These are phyloP conservation scores for Penicillium pulvis DNA, from an alignment of 495 filamentous ascomycete genomes.

Conservation along the genomic window DNA sequence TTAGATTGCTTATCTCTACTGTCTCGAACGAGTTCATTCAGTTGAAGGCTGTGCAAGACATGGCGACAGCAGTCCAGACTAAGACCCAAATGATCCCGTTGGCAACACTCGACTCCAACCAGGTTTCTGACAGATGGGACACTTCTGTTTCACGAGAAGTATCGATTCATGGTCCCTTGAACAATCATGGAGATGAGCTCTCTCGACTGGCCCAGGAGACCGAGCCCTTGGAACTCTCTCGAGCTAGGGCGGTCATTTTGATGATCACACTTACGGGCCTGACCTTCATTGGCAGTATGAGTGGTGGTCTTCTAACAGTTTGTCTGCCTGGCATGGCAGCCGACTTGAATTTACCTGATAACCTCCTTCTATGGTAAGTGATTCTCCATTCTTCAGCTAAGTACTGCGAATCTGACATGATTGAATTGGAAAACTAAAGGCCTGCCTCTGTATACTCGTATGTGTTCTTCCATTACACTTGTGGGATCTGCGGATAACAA, in stretches of 20 bases:
- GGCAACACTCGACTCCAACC: not conserved
- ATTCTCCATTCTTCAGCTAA: too few relatives aligned
- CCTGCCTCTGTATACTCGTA: constrained; percentile 29
- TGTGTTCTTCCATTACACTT: constrained; percentile 4
- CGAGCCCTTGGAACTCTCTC: constrained; percentile 10
- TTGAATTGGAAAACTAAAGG: constrained; percentile 6
- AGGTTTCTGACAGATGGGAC: not conserved
- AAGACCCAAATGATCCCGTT: not conserved
- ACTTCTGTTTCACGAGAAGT: not conserved
- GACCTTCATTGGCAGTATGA: constrained; percentile 28
- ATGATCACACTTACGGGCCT: constrained; percentile 23
- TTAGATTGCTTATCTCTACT: too few relatives aligned
- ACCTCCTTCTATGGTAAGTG: constrained; percentile 24
- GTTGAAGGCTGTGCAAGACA: not conserved
- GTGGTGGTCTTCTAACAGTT: constrained; percentile 23
- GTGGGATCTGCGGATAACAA: not conserved
- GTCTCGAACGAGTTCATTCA: not conserved
- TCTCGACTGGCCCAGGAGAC: not conserved
- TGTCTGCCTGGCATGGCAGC: constrained; percentile 22
- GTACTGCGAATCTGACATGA: not conserved
- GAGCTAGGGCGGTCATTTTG: constrained; percentile 18
- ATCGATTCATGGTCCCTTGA: not conserved
- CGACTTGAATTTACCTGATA: constrained; percentile 25
- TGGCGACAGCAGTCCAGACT: constrained; percentile 4
- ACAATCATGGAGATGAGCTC: not conserved